phyloP scores from a whole-genome alignment of 139 green algal genomes.

The Tetradesmus lagerheimii region DNA sequence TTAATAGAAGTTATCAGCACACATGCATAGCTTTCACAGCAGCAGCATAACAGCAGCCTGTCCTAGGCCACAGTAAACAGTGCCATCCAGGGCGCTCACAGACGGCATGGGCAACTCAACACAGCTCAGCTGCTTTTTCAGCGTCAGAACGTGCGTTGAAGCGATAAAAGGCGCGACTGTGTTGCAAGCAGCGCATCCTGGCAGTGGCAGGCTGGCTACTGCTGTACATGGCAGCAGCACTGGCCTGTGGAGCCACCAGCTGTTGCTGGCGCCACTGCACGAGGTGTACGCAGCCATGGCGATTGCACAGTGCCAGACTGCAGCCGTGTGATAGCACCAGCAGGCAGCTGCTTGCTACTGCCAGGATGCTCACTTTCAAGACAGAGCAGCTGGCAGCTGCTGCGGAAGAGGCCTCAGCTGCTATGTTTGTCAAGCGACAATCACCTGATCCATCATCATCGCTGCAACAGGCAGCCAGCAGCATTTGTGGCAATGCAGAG shows the following conservation, averaged over 20 bases:
- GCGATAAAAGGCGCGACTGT: not conserved
- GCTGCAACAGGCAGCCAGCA: no score
- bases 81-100: not conserved
- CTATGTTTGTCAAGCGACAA: no score
- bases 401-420: not conserved
- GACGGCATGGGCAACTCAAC: not conserved
- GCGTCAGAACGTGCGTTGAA: not conserved
- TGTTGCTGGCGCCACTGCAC: not conserved
- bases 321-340: not conserved
- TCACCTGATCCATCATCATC: no score
- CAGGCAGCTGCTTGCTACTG: not conserved
- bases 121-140: not conserved
- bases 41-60: conserved; percentile 15
- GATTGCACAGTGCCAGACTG: not conserved
- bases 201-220: not conserved
- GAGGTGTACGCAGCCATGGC: not conserved
- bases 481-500: no score
- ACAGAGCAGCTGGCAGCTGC: not conserved
- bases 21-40: no score
- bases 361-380: not conserved
- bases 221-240: not conserved
- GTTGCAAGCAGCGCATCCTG: not conserved
- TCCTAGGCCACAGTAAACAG: conserved; percentile 59
- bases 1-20: not conserved
- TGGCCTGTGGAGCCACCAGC: not conserved